A percentile compares a stretch with the other conserved stretches of the same genome.
Evolutionary conservation across 2,329 filamentous ascomycete genomes (phyloP).

Genomic region (Aspergillus sp.): DNA sequence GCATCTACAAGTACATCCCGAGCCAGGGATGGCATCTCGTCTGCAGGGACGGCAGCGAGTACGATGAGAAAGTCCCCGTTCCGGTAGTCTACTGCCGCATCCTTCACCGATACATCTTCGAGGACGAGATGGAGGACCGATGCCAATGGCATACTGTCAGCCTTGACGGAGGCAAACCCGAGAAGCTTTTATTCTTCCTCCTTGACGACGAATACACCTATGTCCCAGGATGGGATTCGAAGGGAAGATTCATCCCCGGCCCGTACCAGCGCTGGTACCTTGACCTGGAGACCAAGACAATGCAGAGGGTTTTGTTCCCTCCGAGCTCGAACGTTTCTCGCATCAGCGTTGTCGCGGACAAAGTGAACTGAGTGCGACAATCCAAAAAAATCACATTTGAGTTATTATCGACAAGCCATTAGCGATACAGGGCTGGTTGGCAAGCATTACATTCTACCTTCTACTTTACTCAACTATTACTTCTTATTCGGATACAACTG

Average conservation of each 20-base stretch:
- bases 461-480: not conserved
- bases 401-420: not conserved
- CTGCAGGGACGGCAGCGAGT: slow-evolving; percentile 41
- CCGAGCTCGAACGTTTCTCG: slow-evolving; percentile 43
- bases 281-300: slow-evolving; percentile 44
- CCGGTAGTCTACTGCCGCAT: slow-evolving; percentile 54
- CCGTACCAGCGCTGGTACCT: slow-evolving; percentile 56
- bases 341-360: slow-evolving; percentile 38
- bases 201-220: slow-evolving; percentile 55
- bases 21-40: slow-evolving; percentile 57
- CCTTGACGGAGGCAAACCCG: slow-evolving; percentile 42
- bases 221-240: slow-evolving; percentile 56
- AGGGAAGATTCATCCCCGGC: slow-evolving; percentile 55
- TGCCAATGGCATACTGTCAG: slow-evolving; percentile 49
- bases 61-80: slow-evolving; percentile 40
- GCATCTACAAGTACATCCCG: slow-evolving; percentile 55
- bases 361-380: slow-evolving; percentile 26
- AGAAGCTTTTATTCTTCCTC: slow-evolving; percentile 53
- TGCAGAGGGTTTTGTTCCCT: slow-evolving; percentile 40
- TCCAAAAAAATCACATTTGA: not conserved
- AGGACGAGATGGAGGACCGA: slow-evolving; percentile 53
- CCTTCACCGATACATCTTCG: slow-evolving; percentile 54
- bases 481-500: not conserved
- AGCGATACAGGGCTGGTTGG: not conserved
- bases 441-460: slow-evolving; percentile 3